Percentiles rank a stretch among this genome's conserved stretches.
Conservation (phyloP, 768 basidiomycete genomes). For the Suillus plorans region DNA sequence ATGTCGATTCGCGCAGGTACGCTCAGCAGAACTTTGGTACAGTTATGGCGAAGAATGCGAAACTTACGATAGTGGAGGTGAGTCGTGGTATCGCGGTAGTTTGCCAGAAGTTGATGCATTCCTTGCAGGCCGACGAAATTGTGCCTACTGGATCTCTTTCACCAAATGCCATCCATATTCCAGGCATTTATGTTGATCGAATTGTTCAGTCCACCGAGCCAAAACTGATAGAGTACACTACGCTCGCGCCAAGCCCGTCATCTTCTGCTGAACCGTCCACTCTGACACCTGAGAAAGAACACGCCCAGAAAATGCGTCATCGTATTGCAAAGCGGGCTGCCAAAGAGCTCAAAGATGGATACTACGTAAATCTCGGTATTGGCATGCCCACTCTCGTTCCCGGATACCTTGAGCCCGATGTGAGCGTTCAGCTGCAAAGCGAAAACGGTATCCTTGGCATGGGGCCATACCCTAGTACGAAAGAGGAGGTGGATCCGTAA, state of each 20-base stretch:
- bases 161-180: slow-evolving; percentile 79
- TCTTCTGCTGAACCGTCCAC: slow-evolving; percentile 24
- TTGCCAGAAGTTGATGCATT: slow-evolving; percentile 12
- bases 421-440: slow-evolving; percentile 87
- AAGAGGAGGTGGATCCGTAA: slow-evolving; percentile 78
- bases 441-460: slow-evolving; percentile 90
- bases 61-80: slow-evolving; percentile 87
- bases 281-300: slow-evolving; percentile 48
- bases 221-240: slow-evolving; percentile 76
- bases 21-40: slow-evolving; percentile 85
- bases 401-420: slow-evolving; percentile 68
- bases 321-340: slow-evolving; percentile 86
- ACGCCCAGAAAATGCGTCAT: slow-evolving; percentile 56
- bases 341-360: slow-evolving; percentile 86
- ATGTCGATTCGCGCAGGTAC: slow-evolving; percentile 47
- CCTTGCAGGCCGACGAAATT: slow-evolving; percentile 79
- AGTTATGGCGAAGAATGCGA: slow-evolving; percentile 88
- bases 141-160: slow-evolving; percentile 81
- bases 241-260: slow-evolving; percentile 55
- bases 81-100: background rate
- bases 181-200: slow-evolving; percentile 86
- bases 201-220: slow-evolving; percentile 76
- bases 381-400: slow-evolving; percentile 91
- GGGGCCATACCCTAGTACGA: slow-evolving; percentile 81
- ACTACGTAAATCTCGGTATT: slow-evolving; percentile 86